Conservation (phyloP, 176 grass and related monocot genomes). For the Calamus simplicifolius region DNA sequence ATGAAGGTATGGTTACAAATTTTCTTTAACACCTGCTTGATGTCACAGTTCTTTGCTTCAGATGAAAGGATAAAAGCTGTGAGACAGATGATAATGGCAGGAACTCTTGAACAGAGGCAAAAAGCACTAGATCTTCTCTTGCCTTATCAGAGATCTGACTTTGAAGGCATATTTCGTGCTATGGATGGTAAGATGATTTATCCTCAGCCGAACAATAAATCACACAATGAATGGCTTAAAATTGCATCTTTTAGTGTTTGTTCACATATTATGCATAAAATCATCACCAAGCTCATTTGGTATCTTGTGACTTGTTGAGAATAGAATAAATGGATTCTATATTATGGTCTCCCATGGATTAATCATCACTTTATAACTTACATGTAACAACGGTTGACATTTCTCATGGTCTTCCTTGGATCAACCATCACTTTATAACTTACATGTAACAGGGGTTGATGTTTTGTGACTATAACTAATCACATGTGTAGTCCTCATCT, state of each 20-base stretch:
- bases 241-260: too few relatives aligned
- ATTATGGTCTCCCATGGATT: too few relatives aligned
- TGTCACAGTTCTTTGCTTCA: constrained; percentile 94
- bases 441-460: too few relatives aligned
- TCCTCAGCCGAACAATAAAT: too few relatives aligned
- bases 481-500: too few relatives aligned
- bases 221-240: too few relatives aligned
- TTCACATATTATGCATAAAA: not conserved
- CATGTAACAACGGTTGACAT: too few relatives aligned
- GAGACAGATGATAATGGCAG: constrained; percentile 97
- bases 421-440: too few relatives aligned
- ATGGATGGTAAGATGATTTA: constrained; percentile 71
- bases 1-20: too few relatives aligned
- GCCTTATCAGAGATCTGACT: constrained; percentile 92
- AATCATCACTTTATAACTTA: too few relatives aligned
- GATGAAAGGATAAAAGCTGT: constrained; percentile 97
- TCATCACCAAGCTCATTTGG: not conserved
- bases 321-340: not conserved
- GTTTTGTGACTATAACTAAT: too few relatives aligned
- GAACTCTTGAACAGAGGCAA: constrained; percentile 69
- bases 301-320: not conserved
- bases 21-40: not conserved
- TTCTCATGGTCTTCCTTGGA: too few relatives aligned
- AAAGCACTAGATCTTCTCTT: constrained; percentile 71
- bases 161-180: constrained; percentile 92